Percentiles rank a stretch among this genome's conserved stretches.
Conservation (phyloP, 2,329 filamentous ascomycete genomes). For the Onygena corvina region DNA sequence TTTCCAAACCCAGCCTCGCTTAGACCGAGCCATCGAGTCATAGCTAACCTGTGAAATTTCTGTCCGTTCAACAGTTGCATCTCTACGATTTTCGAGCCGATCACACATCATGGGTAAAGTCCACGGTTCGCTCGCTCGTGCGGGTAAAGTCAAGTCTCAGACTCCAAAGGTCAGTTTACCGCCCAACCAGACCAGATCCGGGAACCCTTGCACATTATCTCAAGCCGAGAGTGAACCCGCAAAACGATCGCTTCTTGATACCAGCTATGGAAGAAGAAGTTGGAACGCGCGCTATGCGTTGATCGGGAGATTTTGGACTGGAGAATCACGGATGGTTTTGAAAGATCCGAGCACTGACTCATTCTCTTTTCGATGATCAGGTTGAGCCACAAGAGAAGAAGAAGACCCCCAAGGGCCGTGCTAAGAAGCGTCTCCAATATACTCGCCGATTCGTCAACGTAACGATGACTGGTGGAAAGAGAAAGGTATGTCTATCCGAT, state of each 20-base stretch:
- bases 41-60: not conserved
- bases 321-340: too few species aligned
- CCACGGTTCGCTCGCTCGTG: conserved; percentile 78
- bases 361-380: conserved; percentile 35
- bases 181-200: not conserved
- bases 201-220: not conserved
- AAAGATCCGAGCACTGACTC: not conserved
- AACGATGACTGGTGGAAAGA: conserved; percentile 93
- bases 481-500: conserved; percentile 58
- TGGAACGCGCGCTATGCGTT: not conserved
- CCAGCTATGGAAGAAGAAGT: not conserved
- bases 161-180: conserved; percentile 28
- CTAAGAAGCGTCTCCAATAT: conserved; percentile 93
- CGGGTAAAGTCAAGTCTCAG: conserved; percentile 96
- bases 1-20: not conserved
- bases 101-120: conserved; percentile 69
- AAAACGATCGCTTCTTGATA: not conserved
- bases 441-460: conserved; percentile 98
- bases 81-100: conserved; percentile 12
- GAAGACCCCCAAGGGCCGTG: conserved; percentile 93
- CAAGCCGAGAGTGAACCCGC: not conserved
- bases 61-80: conserved; percentile 4
- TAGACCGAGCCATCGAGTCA: not conserved
- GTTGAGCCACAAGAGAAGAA: conserved; percentile 88
- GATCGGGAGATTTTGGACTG: too few species aligned